phyloP scores from a whole-genome alignment of 306 rosid species.

The Rosa chinensis region DNA sequence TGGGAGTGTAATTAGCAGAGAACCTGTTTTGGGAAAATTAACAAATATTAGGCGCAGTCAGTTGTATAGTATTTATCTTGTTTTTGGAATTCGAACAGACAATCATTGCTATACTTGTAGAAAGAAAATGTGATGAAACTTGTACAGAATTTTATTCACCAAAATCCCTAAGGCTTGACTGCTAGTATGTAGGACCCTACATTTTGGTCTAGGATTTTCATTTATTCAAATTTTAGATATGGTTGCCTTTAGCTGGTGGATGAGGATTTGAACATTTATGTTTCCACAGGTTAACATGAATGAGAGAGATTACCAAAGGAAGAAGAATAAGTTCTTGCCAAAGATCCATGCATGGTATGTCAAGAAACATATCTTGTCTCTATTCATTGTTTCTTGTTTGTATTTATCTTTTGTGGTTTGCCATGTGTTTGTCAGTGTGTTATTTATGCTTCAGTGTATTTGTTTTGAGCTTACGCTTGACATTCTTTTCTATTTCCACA shows the following conservation, averaged over 20 bases:
- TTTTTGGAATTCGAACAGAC: background rate
- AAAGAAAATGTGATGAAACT: background rate
- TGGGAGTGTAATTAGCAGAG: background rate
- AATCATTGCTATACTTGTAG: background rate
- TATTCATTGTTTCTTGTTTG: background rate
- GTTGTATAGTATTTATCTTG: background rate
- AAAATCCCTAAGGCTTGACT: background rate
- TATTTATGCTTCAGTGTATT: background rate
- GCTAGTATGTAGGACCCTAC: background rate
- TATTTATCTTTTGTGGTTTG: background rate
- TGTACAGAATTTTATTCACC: background rate
- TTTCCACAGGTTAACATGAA: slow-evolving; percentile 89
- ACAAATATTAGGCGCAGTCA: background rate
- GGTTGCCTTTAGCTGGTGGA: background rate
- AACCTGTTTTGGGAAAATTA: background rate
- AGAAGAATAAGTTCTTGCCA: slow-evolving; percentile 94
- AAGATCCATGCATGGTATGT: slow-evolving; percentile 95
- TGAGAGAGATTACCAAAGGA: slow-evolving; percentile 95
- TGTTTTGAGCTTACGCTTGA: background rate
- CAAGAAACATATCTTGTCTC: slow-evolving; percentile 1
- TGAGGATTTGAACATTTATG: background rate
- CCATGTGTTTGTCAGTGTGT: background rate
- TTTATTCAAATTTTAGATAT: background rate
- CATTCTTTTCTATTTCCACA: background rate
- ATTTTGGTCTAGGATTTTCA: background rate